A percentile compares a stretch with the other conserved stretches of the same genome.
Conservation (phyloP, 768 basidiomycete genomes). For the Glaciozyma martinii region DNA sequence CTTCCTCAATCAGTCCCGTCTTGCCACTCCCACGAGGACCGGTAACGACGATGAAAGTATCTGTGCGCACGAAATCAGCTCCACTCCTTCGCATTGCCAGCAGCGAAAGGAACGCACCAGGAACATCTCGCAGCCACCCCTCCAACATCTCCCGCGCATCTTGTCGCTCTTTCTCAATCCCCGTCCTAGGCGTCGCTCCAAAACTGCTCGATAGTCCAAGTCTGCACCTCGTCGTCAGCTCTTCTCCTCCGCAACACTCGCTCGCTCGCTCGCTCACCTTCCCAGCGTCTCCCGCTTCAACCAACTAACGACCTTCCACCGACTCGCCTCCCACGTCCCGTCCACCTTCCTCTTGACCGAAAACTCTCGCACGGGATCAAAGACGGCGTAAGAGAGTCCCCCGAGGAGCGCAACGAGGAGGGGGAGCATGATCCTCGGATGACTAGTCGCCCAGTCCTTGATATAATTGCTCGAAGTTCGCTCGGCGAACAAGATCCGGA, state of each 20-base stretch:
- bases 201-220: not conserved
- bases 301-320: constrained; percentile 69
- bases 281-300: constrained; percentile 55
- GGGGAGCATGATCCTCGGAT: constrained; percentile 76
- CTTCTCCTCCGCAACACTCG: not conserved
- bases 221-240: not conserved
- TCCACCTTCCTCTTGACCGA: constrained; percentile 74
- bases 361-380: constrained; percentile 79
- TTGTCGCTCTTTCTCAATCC: constrained; percentile 68
- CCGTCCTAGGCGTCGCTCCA: constrained; percentile 9
- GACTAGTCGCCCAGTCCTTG: constrained; percentile 71
- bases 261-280: constrained; percentile 33
- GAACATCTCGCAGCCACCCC: constrained; percentile 66
- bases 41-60: constrained; percentile 43
- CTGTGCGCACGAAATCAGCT: constrained; percentile 7
- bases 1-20: constrained; percentile 39
- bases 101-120: constrained; percentile 46
- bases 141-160: constrained; percentile 62
- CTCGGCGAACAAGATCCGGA: constrained; percentile 33
- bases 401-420: constrained; percentile 79
- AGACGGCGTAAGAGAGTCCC: constrained; percentile 82
- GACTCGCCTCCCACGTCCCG: constrained; percentile 69
- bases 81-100: too few relatives aligned
- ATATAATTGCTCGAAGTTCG: constrained; percentile 51
- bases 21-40: constrained; percentile 44